Conservation (phyloP, 176 grass and related monocot genomes). For the Aegilops umbellulata region DNA sequence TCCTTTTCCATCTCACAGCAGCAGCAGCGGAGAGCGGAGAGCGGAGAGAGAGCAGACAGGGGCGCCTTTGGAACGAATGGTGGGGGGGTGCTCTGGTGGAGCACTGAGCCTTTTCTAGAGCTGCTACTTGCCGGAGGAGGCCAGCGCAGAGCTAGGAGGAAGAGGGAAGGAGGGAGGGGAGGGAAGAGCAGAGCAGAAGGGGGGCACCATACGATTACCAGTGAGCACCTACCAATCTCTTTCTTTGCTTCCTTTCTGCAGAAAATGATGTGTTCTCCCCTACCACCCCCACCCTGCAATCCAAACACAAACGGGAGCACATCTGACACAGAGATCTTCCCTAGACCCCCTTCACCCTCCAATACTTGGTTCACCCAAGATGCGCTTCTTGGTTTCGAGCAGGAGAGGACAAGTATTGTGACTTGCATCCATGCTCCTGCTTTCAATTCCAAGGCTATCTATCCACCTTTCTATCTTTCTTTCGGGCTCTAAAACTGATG, state of each 20-base stretch:
- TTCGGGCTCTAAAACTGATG: slow-evolving; percentile 29
- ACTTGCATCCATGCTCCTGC: slow-evolving; percentile 20
- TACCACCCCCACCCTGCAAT: slow-evolving; percentile 21
- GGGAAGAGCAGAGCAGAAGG: neutral
- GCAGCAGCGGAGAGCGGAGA: slow-evolving; percentile 17
- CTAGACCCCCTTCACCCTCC: neutral
- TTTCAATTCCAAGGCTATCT: slow-evolving; percentile 12
- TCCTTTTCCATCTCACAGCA: slow-evolving; percentile 32
- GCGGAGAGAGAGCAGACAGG: slow-evolving; percentile 1
- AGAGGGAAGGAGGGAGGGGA: slow-evolving; percentile 7
- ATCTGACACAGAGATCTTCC: slow-evolving; percentile 28
- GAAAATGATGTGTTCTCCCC: slow-evolving; percentile 49
- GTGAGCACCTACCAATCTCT: slow-evolving; percentile 60
- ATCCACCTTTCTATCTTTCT: neutral
- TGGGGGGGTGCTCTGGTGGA: slow-evolving; percentile 26
- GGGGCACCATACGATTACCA: slow-evolving; percentile 30
- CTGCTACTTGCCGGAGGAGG: slow-evolving; percentile 20
- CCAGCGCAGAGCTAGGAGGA: slow-evolving; percentile 24
- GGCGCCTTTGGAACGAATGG: slow-evolving; percentile 39
- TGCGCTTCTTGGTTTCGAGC: slow-evolving; percentile 32
- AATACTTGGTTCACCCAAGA: slow-evolving; percentile 22
- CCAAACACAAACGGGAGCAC: neutral
- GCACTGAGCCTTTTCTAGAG: slow-evolving; percentile 39
- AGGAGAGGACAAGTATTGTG: slow-evolving; percentile 28
- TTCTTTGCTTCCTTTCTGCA: slow-evolving; percentile 47